Evolutionary conservation across 2,329 filamentous ascomycete species (phyloP), one percentile per base, ranked within the genome.

Genomic region (Alternaria burnsii): DNA sequence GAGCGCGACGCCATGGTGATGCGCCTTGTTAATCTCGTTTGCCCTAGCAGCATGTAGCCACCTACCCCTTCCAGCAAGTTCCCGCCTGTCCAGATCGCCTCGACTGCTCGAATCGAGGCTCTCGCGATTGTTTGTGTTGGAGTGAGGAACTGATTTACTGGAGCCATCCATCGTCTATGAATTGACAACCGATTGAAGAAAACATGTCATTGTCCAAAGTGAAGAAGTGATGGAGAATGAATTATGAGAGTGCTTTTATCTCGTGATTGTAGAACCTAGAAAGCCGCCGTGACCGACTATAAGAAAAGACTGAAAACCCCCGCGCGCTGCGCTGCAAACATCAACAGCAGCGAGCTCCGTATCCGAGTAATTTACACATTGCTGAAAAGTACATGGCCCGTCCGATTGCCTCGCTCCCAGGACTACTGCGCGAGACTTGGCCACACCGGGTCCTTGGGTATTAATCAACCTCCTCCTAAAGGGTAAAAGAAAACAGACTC

Each of bases 341-440:
- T 61, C 59, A 58, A 58, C 55, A 62, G 67, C 70, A 74, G 74
- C 68, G 61, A 69, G 69, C 65, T 69, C 66, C 65, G 57, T 69
- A 72, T 69, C 69, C 73, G 68, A 71, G 38, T 78, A 78, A 73
- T 77, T 75, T 78, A 78, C 76, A 78, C 73, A 74, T 76, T 74
- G 75, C 71, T 73, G 74, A 75, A 75, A 74, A 72, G 63, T 75
- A 77, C 75, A 78, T 75, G 68, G 68, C 63, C 68, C 67, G 68
- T 71, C 72, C 69, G 51, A 65, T 71, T 64, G 69, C 66, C 48
- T 46, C 63, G 62, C 69, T 72, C 71, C 70, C 71, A 68, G 67
- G 68, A 73, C 70, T 63, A 63, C 61, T 62, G 70, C 62, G 61
- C 62, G 55, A 46, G 46, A 54, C 68, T 71, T 69, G 46, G 46